Evolutionary conservation across 768 basidiomycete species (phyloP), one percentile per base, ranked within the genome.

Genomic region (Pulveroboletus sp.): DNA sequence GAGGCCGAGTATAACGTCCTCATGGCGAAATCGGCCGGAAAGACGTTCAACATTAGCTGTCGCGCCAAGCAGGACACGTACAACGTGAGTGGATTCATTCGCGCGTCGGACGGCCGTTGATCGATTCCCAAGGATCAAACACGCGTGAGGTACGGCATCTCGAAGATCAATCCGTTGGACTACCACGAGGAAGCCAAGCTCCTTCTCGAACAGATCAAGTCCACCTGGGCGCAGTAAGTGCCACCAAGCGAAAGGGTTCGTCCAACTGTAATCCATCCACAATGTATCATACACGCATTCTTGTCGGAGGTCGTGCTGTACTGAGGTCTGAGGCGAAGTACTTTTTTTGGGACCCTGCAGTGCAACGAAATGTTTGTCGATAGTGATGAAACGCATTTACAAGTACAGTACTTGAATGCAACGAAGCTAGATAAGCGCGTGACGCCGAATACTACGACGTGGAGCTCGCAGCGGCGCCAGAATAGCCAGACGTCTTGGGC

Each of bases 11-110:
- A 77, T 65, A 79, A 76, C 40, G 70, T 70, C 8, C 68, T 83
- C 40, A 67, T 96, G 60, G 76, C 80, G 44, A 77, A 76, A 47
- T 82, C 88, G 2, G 76, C 76, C 11, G 88, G 87, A 51, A 77
- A 77, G 57, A 78, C 79, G 0, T 95, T 76, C 70, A 92, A 89
- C 60, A 90, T 98, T 68, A 76, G 78, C 34, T 90, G 91, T 64
- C 81, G 86, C 36, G 95, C 93, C 4, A 90, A 87, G 68, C 83
- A 85, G 60, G 93, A 97, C 54, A 83, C 82, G 0, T 98, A 77
- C 61, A 86, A 90, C 56, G 92, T 91, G 62, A 63, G 85, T 68
- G 4, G 11, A 22, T 19, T 49, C 23, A 54, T 43, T 42, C 49
- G 41, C 48, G 17, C 24, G 11, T 53, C n/a, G n/a, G n/a, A n/a